Base-by-base conservation (phyloP, 2,329 filamentous ascomycete genomes). In the Apiospora hydei region DNA sequence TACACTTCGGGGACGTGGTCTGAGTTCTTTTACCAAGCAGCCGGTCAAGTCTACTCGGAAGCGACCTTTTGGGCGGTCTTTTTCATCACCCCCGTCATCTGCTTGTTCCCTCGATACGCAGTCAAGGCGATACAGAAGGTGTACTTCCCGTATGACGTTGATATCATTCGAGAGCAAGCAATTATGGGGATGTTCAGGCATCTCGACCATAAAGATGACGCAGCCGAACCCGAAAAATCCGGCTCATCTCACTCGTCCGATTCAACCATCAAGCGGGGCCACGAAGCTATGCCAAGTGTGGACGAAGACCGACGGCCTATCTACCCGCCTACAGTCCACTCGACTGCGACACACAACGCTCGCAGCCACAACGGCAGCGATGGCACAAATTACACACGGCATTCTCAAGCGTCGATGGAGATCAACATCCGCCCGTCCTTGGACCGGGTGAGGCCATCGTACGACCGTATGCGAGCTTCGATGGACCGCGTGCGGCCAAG, bases 111-210 rank as follows among this genome's bases (percentile, higher is more conserved):
- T 14, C 92, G 96, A 38, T 98, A 98, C 81, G 89, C 90, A 67
- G 88, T 93, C 84, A 99, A 99, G 84, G 87, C 92, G 44, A 84
- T 96, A 69, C 96, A 98, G 82, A 99, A 99, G 84, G 93, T 98
- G 71, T 98, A 95, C 84, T 94, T 93, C 82, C 96, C 96, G 4
- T 92, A 93, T 76, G 96, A 99, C 78, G 92, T 98, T 72, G 96
- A 99, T 81, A 97, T 99, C 75, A 91, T 99, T 78, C 94, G 96
- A 67, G 96, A 99, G 82, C 95, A 98, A 84, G 91, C 97, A 73
- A 90, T 90, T 41, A 87, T 91, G 83, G 96, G 96, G 76, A 91
- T 92, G 79, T 98, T 97, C 81, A 90, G 93, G 75, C 90, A 94
- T 77, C 86, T 96, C 69, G 79, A 81, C 64, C 80, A 80, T 4